phyloP scores from a whole-genome alignment of 495 filamentous ascomycete species.

The Aspergillus heteromorphus region DNA sequence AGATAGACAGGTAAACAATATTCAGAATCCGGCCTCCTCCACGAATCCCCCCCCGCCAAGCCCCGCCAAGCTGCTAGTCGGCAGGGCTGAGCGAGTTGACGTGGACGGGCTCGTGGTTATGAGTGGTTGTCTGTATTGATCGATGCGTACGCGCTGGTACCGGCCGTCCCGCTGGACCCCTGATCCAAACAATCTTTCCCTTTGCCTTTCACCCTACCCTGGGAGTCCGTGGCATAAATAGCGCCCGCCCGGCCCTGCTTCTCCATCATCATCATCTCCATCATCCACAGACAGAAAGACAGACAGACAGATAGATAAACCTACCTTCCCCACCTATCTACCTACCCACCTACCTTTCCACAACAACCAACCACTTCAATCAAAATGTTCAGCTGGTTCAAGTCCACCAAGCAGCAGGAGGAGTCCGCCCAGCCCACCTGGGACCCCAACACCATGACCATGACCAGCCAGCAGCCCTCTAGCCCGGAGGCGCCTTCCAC shows the following conservation, averaged over 20 bases:
- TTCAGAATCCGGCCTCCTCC: background rate
- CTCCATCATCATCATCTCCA: background rate
- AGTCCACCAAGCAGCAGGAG: conserved; percentile 34
- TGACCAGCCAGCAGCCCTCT: conserved; percentile 35
- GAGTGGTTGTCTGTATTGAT: too few relatives aligned
- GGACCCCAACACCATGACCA: conserved; percentile 28
- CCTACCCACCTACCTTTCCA: too few relatives aligned
- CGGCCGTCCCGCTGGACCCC: background rate
- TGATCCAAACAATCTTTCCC: background rate
- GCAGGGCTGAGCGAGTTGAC: conserved; percentile 4
- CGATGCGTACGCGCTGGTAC: background rate
- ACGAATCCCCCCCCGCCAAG: background rate
- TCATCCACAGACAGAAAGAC: background rate
- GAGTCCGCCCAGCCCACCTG: conserved; percentile 23
- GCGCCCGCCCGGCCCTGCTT: too few relatives aligned
- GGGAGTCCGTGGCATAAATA: background rate
- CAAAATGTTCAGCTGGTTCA: conserved; percentile 39
- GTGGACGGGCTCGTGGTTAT: background rate
- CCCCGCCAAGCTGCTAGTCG: background rate
- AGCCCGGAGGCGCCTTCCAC: conserved; percentile 25
- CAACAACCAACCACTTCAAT: background rate
- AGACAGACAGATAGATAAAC: too few relatives aligned
- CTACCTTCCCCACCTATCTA: too few relatives aligned
- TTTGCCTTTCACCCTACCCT: background rate
- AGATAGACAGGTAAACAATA: too few relatives aligned